phyloP scores from a whole-genome alignment of 495 filamentous ascomycete genomes.

The Annulohypoxylon bovei region DNA sequence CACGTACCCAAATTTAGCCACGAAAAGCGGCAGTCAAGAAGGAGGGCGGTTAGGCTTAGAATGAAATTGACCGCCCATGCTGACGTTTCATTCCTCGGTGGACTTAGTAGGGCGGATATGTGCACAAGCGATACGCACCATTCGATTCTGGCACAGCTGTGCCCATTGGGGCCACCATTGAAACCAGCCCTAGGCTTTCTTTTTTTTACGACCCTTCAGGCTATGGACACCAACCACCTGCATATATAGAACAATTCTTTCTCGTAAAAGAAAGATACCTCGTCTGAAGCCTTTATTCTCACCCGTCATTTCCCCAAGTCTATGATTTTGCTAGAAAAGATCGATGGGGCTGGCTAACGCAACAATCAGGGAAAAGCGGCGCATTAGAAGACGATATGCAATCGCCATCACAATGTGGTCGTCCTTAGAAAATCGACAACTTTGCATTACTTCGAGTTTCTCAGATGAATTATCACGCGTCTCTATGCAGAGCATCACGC shows the following conservation, averaged over 20 bases:
- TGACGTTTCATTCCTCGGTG: no score
- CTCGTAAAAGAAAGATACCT: background rate
- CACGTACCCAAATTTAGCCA: no score
- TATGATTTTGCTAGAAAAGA: background rate
- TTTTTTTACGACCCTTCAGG: background rate
- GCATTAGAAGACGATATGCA: background rate
- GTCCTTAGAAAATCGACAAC: background rate
- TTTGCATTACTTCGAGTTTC: background rate
- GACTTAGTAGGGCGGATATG: no score
- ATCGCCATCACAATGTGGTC: background rate
- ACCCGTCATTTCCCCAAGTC: background rate
- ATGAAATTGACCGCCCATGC: no score
- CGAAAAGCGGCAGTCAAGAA: no score
- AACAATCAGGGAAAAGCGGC: background rate
- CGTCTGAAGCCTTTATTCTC: background rate
- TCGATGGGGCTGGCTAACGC: background rate
- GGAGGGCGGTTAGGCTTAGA: no score
- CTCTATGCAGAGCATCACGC: no score
- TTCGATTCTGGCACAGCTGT: background rate
- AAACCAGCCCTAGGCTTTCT: background rate
- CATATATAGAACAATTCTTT: background rate
- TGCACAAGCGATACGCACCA: no score
- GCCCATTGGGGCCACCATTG: background rate
- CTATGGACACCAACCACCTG: background rate
- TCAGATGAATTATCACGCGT: background rate